Evolutionary conservation across 129 eudicot species (phyloP), one percentile per base, ranked within the genome.

Genomic region (Helichrysum umbraculigerum): DNA sequence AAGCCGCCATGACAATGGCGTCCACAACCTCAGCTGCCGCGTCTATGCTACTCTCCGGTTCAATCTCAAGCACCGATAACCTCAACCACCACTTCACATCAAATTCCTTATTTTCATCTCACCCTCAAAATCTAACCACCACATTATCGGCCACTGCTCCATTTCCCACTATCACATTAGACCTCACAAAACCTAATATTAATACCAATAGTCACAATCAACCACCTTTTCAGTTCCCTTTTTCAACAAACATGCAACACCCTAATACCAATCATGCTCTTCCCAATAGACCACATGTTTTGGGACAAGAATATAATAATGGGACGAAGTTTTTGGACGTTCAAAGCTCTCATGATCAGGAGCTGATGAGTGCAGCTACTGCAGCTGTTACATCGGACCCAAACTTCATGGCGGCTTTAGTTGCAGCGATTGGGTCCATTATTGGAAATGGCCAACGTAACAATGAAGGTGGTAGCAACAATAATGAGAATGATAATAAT

Each of bases 11-110:
- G 75, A 5, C 88, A 25, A 88, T 88, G 95, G 89, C 95, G 8
- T 82, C 87, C 66, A 84, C 91, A 50, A 86, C 91, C 68, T 82
- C 91, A 4, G 89, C 91, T 9, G 91, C 95, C 7, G 89, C 87
- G 68, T 79, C 89, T 1, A 84, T 78, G 87, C 73, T 89, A 21
- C 83, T 86, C 29, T 80, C 91, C 0, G 91, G 95, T 10, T 80
- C 91, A 19, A 74, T 79, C 70, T 72, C 89, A 14, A 70, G 82
- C 70, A 76, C 85, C 10, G 83, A 85, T 21, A 71, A 84, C 58
- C 66, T 60, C 54, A 73, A 65, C 71, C 41, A 59, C 58, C 71
- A 74, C 64, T 68, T 39, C 7, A 33, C 82, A 28, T 20, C 83
- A 19, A 59, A 67, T 74, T 12, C 86, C 52, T 62, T 81, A 7